Conservation (phyloP, 768 basidiomycete species). For the Agrocybe pediades region DNA sequence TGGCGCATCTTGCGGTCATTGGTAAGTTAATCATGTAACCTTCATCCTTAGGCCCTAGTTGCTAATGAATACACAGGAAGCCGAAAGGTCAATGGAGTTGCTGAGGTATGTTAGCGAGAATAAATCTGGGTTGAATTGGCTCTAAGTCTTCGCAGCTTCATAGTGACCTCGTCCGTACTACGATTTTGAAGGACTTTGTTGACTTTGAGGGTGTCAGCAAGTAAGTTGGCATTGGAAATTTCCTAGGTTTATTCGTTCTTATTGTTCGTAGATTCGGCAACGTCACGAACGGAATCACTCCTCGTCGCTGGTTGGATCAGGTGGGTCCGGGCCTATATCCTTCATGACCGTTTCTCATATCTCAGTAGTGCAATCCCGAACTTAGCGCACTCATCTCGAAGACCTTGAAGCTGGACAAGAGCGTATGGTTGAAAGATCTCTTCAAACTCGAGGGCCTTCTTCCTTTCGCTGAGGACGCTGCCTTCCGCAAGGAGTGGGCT, state of each 20-base stretch:
- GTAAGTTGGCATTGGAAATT: slow-evolving; percentile 33
- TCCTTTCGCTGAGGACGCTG: slow-evolving; percentile 67
- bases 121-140: background rate
- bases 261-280: slow-evolving; percentile 66
- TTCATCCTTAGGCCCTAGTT: background rate
- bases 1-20: slow-evolving; percentile 91
- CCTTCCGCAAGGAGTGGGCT: slow-evolving; percentile 81
- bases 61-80: slow-evolving; percentile 46
- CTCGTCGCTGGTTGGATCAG: slow-evolving; percentile 91
- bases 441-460: slow-evolving; percentile 77
- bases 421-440: slow-evolving; percentile 85
- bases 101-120: slow-evolving; percentile 58
- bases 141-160: slow-evolving; percentile 57
- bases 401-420: slow-evolving; percentile 74
- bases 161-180: slow-evolving; percentile 82
- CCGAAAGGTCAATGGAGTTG: slow-evolving; percentile 93
- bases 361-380: slow-evolving; percentile 77
- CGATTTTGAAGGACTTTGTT: slow-evolving; percentile 89
- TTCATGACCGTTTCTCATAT: background rate
- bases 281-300: slow-evolving; percentile 95
- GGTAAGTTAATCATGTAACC: slow-evolving; percentile 36
- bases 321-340: slow-evolving; percentile 23
- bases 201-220: slow-evolving; percentile 90
- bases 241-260: background rate
- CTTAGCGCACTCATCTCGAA: slow-evolving; percentile 84